Conservation (phyloP, 805 yeast species). For the Torulaspora indica region DNA sequence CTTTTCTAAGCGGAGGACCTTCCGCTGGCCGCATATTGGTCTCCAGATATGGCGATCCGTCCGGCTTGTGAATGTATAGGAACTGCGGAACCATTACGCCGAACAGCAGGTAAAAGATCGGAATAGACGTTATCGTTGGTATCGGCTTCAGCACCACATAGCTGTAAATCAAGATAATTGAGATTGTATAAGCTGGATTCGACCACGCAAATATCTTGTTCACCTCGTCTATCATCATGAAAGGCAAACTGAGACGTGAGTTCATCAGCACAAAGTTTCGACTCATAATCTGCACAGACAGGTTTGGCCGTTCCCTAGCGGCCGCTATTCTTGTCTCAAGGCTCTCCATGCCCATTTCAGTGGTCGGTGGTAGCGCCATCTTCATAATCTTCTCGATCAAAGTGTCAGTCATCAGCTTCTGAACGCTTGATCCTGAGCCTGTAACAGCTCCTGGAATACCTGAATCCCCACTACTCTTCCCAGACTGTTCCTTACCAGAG, state of each 20-base stretch:
- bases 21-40: conserved; percentile 45
- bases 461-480: conserved; percentile 4
- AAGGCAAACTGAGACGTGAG: conserved; percentile 58
- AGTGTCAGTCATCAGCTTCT: conserved; percentile 53
- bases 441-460: conserved; percentile 3
- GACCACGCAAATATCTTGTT: conserved; percentile 60
- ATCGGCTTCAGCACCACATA: conserved; percentile 58
- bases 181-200: conserved; percentile 56
- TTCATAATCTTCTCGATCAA: conserved; percentile 65
- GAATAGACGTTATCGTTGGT: conserved; percentile 46
- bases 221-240: conserved; percentile 54
- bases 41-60: conserved; percentile 34
- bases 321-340: conserved; percentile 52
- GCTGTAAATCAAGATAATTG: conserved; percentile 47
- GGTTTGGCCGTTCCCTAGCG: conserved; percentile 60
- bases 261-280: conserved; percentile 59
- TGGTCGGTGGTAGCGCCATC: conserved; percentile 66
- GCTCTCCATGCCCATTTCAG: conserved; percentile 42
- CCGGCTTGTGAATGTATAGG: conserved; percentile 58
- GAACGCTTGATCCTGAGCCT: conserved; percentile 22
- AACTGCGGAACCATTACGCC: conserved; percentile 67
- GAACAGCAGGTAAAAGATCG: conserved; percentile 49
- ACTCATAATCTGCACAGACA: conserved; percentile 67
- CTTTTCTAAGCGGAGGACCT: conserved; percentile 47
- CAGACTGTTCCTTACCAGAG: background rate